Conservation (phyloP, 371 early-diverging fungal species). For the Zopfochytrium polystomum region DNA sequence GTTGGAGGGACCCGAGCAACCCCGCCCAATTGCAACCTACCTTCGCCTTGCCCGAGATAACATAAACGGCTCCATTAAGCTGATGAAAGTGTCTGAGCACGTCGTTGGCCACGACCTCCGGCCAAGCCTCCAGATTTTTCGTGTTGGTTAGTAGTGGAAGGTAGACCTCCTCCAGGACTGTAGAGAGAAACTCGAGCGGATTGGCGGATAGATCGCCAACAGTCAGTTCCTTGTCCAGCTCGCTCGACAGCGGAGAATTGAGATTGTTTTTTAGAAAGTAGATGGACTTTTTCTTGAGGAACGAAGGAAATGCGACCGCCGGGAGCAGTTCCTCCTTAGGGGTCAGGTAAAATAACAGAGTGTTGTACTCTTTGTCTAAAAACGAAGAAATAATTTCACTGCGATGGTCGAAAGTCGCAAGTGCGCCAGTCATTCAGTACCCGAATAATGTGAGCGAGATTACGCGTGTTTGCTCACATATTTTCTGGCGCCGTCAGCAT, state of each 20-base stretch:
- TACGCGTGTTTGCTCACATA: conserved; percentile 35
- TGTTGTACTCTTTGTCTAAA: conserved; percentile 47
- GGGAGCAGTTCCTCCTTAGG: conserved; percentile 53
- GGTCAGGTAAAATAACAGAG: conserved; percentile 54
- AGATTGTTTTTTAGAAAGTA: conserved; percentile 50
- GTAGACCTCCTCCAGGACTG: conserved; percentile 56
- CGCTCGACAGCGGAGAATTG: conserved; percentile 42
- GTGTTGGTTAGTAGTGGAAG: conserved; percentile 55
- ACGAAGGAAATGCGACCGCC: conserved; percentile 46
- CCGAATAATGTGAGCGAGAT: neutral
- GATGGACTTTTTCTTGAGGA: conserved; percentile 50
- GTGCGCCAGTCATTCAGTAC: neutral
- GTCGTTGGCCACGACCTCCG: conserved; percentile 60
- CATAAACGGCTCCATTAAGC: conserved; percentile 56
- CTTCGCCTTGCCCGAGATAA: conserved; percentile 58
- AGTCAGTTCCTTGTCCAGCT: conserved; percentile 51
- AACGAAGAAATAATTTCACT: conserved; percentile 52
- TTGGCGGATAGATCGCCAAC: conserved; percentile 52
- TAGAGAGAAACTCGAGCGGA: conserved; percentile 54
- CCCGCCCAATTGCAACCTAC: conserved; percentile 22
- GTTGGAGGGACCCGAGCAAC: neutral
- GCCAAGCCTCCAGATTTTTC: conserved; percentile 58
- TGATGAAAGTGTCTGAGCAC: conserved; percentile 54
- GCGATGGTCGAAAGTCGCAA: neutral
- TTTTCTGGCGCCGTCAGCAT: conserved; percentile 43